Evolutionary conservation across 352 stramenopile genomes (phyloP), one percentile per base, ranked within the genome.

Genomic region (Globisporangium canariense): DNA sequence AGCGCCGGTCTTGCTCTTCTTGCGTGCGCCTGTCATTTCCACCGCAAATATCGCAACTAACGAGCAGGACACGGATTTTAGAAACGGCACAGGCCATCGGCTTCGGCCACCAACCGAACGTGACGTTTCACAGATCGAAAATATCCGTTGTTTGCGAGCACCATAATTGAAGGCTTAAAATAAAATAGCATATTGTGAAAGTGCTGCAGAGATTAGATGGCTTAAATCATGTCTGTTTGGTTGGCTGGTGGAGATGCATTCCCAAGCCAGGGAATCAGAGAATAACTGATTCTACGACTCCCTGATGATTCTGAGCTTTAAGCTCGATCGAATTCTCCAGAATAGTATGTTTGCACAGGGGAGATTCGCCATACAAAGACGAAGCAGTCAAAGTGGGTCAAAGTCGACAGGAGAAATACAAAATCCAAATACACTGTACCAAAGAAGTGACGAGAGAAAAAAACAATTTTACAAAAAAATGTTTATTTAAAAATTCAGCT

Each of bases 51-150:
- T 58, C 34, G 49, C 25, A 59, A 59, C 53, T 49, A 30, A 38
- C 25, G 47, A 18, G 47, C 3, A 4, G 32, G 16, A 9, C 13
- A 7, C 47, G 47, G 46, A 53, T 53, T 54, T 54, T 10, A 20
- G 14, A 32, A 53, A 53, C 25, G 18, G 47, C 25, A 6, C 25
- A 54, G 22, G 1, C 49, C 22, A 51, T 25, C 45, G 20, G n/a
- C 49, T 4, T 28, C 47, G n/a, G 16, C 41, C 49, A 54, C 49
- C 49, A 59, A 59, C 34, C 53, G 53, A 59, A 59, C n/a, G 71
- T 74, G 72, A 79, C 72, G 75, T 79, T 83, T 83, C 67, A 74
- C 55, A 32, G 32, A 18, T 4, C 4, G 20, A 10, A 20, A 32
- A 36, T 53, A n/a, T 32, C 3, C 2, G 2, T n/a, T 18, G 20